Conservation (phyloP, 345 rosid species). For the Jatropha curcas region DNA sequence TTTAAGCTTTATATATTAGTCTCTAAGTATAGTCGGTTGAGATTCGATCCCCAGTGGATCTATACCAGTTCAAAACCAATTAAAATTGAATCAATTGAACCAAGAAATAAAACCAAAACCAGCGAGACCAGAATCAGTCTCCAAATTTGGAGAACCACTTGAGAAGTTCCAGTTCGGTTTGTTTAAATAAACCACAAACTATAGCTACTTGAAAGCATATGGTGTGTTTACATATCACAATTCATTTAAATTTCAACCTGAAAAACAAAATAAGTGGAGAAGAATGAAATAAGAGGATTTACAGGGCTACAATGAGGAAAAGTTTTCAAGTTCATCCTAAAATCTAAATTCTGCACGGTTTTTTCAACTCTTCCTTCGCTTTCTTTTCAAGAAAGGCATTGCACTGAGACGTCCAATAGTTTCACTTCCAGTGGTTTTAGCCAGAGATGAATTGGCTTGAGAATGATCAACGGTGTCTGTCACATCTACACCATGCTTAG, state of each 20-base stretch:
- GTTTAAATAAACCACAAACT: neutral
- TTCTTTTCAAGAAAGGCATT: slow-evolving; percentile 57
- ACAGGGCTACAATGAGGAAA: neutral
- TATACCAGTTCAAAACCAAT: too few relatives aligned
- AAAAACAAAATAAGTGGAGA: neutral
- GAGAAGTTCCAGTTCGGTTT: too few relatives aligned
- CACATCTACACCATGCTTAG: slow-evolving; percentile 18
- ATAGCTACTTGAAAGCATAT: neutral
- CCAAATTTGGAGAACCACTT: too few relatives aligned
- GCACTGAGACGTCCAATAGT: slow-evolving; percentile 36
- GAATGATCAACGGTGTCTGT: slow-evolving; percentile 21
- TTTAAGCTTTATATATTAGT: too few relatives aligned
- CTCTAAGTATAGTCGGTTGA: too few relatives aligned
- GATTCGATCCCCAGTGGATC: too few relatives aligned
- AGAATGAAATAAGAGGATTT: too few relatives aligned
- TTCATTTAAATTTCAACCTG: neutral
- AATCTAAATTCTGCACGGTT: too few relatives aligned
- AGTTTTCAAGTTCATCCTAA: neutral
- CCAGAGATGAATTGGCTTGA: slow-evolving; percentile 15
- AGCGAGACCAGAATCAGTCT: too few relatives aligned
- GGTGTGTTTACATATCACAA: neutral
- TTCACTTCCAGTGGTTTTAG: slow-evolving; percentile 18
- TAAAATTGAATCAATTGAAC: too few relatives aligned
- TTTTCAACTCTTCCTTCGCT: slow-evolving; percentile 47
- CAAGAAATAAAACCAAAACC: too few relatives aligned